Evolutionary conservation across 192 early-diverging fungal species (phyloP), one percentile per base, ranked within the genome.

Genomic region (Spizellomyces sp.): DNA sequence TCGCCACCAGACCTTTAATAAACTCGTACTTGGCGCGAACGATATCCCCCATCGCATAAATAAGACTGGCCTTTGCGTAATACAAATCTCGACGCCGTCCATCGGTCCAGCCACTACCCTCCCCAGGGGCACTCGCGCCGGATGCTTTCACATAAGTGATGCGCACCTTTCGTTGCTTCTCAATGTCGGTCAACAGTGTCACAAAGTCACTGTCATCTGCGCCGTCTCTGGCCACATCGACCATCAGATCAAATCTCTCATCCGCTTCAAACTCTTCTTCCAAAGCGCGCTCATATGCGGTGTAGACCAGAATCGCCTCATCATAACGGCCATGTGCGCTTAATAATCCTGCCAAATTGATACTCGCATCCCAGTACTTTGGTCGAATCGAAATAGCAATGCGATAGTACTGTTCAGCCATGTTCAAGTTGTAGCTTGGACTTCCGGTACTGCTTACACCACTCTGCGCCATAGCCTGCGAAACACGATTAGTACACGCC

Each of bases 281-380:
- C 78, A 81, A 77, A 21, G 56, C 19, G 10, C 56, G 36, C 69
- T 96, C 94, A 4, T 94, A 88, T 69, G 84, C 87, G 62, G 90
- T 89, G 64, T 94, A 96, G 55, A 96, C 87, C 55, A 88, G 82
- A 65, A 96, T 77, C 5, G 93, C 94, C 70, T 96, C 93, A 27
- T 78, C 78, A 69, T 84, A 94, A 8, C 93, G 82, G 27, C 75
- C 77, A 9, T 62, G 58, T 7, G 85, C 74, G 79, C 91, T 93
- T 48, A 95, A 77, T 27, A 94, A 86, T 15, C 91, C 91, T 44
- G 95, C 88, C 45, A 96, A 81, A 68, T 95, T 95, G 73, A 94
- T 91, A 22, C 90, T 90, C 5, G 93, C 94, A 67, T 96, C 94
- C 93, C 93, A 96, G 79, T 96, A 96, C 8, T 91, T 91, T 0